Conservation (phyloP, 345 rosid species). For the Erodium maritimum region DNA sequence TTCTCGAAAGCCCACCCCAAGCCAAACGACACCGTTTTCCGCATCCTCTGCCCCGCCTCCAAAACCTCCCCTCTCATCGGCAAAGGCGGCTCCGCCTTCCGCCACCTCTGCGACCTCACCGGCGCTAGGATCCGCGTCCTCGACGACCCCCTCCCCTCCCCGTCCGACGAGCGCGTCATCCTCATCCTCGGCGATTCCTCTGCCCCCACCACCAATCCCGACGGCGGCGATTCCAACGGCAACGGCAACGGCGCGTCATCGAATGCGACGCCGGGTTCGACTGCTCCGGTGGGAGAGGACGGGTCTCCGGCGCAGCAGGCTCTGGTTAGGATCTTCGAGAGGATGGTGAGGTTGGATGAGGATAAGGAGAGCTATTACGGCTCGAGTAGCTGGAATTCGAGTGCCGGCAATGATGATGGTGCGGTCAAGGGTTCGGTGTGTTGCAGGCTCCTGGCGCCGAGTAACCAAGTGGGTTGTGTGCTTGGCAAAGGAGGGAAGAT, state of each 20-base stretch:
- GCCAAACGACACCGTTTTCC: constrained; percentile 11
- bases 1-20: constrained; percentile 1
- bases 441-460: constrained; percentile 43
- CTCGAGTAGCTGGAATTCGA: constrained; percentile 3
- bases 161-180: constrained; percentile 25
- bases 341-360: constrained; percentile 42
- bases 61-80: constrained; percentile 18
- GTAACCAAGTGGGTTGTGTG: constrained; percentile 30
- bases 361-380: constrained; percentile 7
- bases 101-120: constrained; percentile 16
- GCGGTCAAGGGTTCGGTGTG: constrained; percentile 28
- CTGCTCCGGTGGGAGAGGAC: constrained; percentile 17
- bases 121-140: constrained; percentile 29
- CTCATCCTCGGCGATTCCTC: constrained; percentile 8
- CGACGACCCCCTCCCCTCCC: constrained; percentile 24
- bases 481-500: constrained; percentile 36
- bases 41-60: constrained; percentile 28
- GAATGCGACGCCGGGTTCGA: constrained; percentile 1
- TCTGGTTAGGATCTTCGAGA: constrained; percentile 51
- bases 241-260: not conserved
- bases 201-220: not conserved
- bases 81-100: constrained; percentile 12
- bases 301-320: constrained; percentile 40
- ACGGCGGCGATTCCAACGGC: not conserved
- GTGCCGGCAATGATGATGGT: constrained; percentile 20